Evolutionary conservation across 192 early-diverging fungal species (phyloP), one percentile per base, ranked within the genome.

Genomic region (Linnemannia hyalina): DNA sequence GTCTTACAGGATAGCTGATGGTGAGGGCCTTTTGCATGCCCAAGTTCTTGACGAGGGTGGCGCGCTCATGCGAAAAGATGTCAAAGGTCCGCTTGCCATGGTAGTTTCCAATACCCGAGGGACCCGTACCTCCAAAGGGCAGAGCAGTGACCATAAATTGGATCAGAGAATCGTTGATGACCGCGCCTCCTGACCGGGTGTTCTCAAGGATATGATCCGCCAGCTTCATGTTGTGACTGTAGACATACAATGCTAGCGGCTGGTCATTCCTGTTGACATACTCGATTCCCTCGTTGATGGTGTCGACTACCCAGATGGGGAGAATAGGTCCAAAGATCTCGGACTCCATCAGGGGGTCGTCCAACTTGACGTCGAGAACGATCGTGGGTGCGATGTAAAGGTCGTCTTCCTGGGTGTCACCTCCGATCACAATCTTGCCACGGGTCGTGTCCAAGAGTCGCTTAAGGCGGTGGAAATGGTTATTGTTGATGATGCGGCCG

Each of bases 301-400:
- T 89, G 76, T 94, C 91, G 70, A 93, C 93, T 5, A 91, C 81
- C 35, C 98, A 70, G 73, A 99, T 90, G 22, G 97, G 97, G 75
- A 99, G 85, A 46, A 98, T 85, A 6, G 98, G 98, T 29, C 97
- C 98, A 92, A 99, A 98, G 55, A 99, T 83, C 88, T 99, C 98
- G 40, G 94, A 93, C 29, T 90, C 70, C 97, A 98, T 97, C 75
- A 96, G 85, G 11, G 82, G 72, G 60, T 92, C 90, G 80, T 90
- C 90, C 13, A 91, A 81, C 9, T 82, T 63, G 26, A 98, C 96
- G 32, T 95, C 92, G 15, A 93, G 87, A n/a, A 99, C 80, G 26
- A 98, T 80, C 10, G 96, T 97, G 3, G 96, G 97, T n/a, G 93
- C 92, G 60, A 99, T 91, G 88, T 91, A 99, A 22, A 90, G 88